A percentile compares a stretch with the other conserved stretches of the same genome.
phyloP scores from a whole-genome alignment of 2,329 filamentous ascomycete genomes.

The Botrytis aclada region DNA sequence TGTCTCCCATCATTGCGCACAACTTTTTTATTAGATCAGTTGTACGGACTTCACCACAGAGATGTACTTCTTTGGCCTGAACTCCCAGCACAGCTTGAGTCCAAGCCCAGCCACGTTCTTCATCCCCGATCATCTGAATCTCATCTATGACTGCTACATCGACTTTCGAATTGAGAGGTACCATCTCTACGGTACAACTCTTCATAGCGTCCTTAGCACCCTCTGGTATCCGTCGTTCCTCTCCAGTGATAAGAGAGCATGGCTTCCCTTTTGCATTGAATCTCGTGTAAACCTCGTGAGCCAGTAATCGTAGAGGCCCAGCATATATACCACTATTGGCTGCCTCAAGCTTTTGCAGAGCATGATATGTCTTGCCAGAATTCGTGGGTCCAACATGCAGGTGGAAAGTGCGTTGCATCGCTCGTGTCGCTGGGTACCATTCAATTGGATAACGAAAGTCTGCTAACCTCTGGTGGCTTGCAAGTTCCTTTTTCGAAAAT shows the following conservation, averaged over 20 bases:
- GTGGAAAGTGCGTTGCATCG: conserved; percentile 78
- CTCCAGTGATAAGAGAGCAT: conserved; percentile 84
- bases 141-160: conserved; percentile 97
- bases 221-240: conserved; percentile 73
- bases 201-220: conserved; percentile 57
- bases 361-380: conserved; percentile 96
- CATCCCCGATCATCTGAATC: conserved; percentile 91
- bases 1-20: conserved; percentile 76
- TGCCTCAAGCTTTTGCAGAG: conserved; percentile 77
- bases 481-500: conserved; percentile 39
- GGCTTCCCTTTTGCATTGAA: conserved; percentile 72
- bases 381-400: conserved; percentile 96
- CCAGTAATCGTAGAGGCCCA: conserved; percentile 81
- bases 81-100: conserved; percentile 85
- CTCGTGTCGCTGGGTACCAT: conserved; percentile 84
- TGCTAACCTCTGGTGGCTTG: conserved; percentile 60
- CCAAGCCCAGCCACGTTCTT: conserved; percentile 87
- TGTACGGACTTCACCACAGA: conserved; percentile 85
- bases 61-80: conserved; percentile 82
- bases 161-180: conserved; percentile 46
- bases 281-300: conserved; percentile 91
- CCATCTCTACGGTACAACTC: conserved; percentile 95
- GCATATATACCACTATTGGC: conserved; percentile 80
- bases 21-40: conserved; percentile 76
- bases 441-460: conserved; percentile 87